Conservation (phyloP, 2,329 filamentous ascomycete species). For the Ceratocystiopsis brevicomis region DNA sequence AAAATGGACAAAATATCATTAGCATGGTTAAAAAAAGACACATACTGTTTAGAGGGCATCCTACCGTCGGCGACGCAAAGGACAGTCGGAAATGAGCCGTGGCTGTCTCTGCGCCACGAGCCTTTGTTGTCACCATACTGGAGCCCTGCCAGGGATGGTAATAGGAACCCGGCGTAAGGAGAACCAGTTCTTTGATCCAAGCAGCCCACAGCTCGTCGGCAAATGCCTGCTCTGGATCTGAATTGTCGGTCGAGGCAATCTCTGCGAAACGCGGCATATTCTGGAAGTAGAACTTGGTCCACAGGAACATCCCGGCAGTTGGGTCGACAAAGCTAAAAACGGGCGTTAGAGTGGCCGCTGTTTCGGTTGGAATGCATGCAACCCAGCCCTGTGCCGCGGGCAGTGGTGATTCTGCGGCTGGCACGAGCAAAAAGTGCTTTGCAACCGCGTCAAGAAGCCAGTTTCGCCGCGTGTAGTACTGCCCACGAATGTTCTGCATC, state of each 20-base stretch:
- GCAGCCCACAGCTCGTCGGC: conserved; percentile 8
- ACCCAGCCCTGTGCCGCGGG: conserved; percentile 9
- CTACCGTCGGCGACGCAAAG: conserved; percentile 14
- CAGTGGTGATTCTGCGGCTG: conserved; percentile 8
- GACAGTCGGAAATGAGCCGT: conserved; percentile 14
- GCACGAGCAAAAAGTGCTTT: conserved; percentile 8
- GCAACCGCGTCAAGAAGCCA: conserved; percentile 38
- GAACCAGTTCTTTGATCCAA: conserved; percentile 9
- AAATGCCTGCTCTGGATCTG: conserved; percentile 12
- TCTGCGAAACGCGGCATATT: not conserved
- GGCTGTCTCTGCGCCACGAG: conserved; percentile 9
- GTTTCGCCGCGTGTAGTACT: conserved; percentile 49
- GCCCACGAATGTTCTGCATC: conserved; percentile 48
- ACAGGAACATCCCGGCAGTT: conserved; percentile 16
- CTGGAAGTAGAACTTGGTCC: conserved; percentile 14
- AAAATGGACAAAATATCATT: conserved; percentile 1
- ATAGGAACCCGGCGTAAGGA: conserved; percentile 16
- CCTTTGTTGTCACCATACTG: conserved; percentile 11
- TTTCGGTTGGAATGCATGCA: conserved; percentile 6
- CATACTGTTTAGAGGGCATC: not conserved
- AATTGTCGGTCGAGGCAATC: not conserved
- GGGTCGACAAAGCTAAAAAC: conserved; percentile 15
- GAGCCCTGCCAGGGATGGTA: conserved; percentile 16
- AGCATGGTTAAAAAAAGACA: not conserved
- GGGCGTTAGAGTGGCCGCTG: conserved; percentile 4